phyloP scores from a whole-genome alignment of 768 basidiomycete species.

The Amylocystis lapponica region DNA sequence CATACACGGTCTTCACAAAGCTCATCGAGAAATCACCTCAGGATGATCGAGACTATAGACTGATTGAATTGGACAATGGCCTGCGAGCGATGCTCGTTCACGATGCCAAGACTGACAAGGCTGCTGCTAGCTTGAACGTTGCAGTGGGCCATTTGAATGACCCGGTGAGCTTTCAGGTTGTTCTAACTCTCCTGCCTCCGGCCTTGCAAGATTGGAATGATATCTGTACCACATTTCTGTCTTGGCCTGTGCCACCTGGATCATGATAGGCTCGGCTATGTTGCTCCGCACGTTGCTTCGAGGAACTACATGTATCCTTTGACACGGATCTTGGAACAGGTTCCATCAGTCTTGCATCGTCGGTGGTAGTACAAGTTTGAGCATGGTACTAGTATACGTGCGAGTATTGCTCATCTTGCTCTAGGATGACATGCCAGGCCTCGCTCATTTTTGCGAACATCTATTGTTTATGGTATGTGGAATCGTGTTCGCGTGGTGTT shows the following conservation, averaged over 20 bases:
- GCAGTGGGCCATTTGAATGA: slow-evolving; percentile 46
- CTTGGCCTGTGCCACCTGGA: neutral
- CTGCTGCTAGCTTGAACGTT: slow-evolving; percentile 45
- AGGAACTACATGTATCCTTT: too few species aligned
- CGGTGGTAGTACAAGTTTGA: too few species aligned
- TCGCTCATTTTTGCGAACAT: slow-evolving; percentile 96
- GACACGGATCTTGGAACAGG: too few species aligned
- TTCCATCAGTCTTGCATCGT: too few species aligned
- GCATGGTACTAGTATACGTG: neutral
- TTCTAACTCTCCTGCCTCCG: neutral
- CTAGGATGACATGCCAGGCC: slow-evolving; percentile 86
- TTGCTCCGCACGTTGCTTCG: too few species aligned
- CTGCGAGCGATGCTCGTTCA: slow-evolving; percentile 44
- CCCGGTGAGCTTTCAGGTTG: slow-evolving; percentile 27
- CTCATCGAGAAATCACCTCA: slow-evolving; percentile 32
- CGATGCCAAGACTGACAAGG: slow-evolving; percentile 45
- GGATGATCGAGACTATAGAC: slow-evolving; percentile 35
- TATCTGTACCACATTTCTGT: too few species aligned
- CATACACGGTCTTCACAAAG: slow-evolving; percentile 50
- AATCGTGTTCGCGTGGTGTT: neutral
- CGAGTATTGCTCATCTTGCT: too few species aligned
- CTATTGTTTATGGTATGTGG: slow-evolving; percentile 86
- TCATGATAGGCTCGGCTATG: neutral
- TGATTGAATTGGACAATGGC: slow-evolving; percentile 43
- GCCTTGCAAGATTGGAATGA: too few species aligned